Conservation (phyloP, 176 grass and related monocot genomes). For the Lolium rigidum region DNA sequence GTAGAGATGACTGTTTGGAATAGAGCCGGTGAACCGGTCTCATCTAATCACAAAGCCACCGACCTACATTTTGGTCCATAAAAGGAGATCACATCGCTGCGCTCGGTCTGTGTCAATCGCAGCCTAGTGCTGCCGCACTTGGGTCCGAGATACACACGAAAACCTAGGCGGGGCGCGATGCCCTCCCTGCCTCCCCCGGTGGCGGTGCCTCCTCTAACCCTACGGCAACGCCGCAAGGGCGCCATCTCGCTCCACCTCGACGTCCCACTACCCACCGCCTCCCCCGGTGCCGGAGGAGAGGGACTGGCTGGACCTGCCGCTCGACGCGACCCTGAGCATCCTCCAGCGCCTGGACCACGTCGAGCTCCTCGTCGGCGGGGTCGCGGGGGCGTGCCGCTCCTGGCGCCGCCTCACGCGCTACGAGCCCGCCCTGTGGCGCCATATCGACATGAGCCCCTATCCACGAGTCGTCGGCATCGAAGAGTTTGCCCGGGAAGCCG, state of each 20-base stretch:
- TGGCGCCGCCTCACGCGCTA: background rate
- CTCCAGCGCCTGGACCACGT: background rate
- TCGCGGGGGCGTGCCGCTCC: background rate
- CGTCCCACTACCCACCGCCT: background rate
- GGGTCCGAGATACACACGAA: background rate
- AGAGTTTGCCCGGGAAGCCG: background rate
- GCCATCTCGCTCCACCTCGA: background rate
- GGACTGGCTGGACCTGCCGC: conserved; percentile 15
- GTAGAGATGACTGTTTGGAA: background rate
- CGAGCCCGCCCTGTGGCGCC: background rate
- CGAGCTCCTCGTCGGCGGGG: background rate
- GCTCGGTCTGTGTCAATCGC: background rate
- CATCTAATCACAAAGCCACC: background rate
- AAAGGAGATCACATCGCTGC: background rate
- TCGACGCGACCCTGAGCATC: background rate
- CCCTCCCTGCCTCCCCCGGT: background rate
- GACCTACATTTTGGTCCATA: background rate
- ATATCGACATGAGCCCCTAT: background rate
- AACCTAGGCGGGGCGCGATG: background rate
- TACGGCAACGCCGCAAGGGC: background rate
- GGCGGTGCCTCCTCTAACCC: background rate
- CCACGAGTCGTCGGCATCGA: background rate
- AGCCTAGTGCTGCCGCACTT: background rate
- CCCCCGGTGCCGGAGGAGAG: background rate
- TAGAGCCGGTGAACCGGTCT: background rate